Conservation (phyloP, 495 filamentous ascomycete genomes). For the Aspergillus mulundensis region DNA sequence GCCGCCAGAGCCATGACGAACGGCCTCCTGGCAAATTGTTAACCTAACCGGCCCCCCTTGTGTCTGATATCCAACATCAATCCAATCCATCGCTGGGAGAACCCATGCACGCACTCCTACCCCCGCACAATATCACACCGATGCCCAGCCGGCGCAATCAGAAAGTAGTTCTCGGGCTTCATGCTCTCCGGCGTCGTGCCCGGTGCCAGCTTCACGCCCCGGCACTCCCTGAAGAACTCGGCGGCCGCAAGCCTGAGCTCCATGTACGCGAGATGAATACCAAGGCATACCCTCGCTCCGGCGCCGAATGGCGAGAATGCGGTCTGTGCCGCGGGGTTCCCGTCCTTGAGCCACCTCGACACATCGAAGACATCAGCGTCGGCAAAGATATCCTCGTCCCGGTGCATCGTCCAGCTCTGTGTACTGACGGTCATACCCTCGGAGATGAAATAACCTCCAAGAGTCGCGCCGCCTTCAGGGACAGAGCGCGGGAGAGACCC, state of each 20-base stretch:
- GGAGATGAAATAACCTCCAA: slow-evolving; percentile 21
- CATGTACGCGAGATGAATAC: slow-evolving; percentile 20
- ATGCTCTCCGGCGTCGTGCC: slow-evolving; percentile 12
- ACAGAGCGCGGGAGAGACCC: slow-evolving; percentile 31
- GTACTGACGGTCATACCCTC: slow-evolving; percentile 18
- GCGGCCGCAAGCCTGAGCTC: slow-evolving; percentile 17
- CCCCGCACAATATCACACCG: slow-evolving; percentile 14
- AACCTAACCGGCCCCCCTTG: too few relatives aligned
- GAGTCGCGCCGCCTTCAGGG: slow-evolving; percentile 15
- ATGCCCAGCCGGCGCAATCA: slow-evolving; percentile 12
- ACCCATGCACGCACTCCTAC: too few relatives aligned
- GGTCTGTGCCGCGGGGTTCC: neutral
- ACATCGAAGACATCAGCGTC: slow-evolving; percentile 21
- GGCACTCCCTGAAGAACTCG: slow-evolving; percentile 16
- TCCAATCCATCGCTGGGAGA: too few relatives aligned
- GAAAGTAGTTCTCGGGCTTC: slow-evolving; percentile 16
- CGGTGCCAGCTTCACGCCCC: slow-evolving; percentile 8
- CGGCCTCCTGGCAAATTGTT: too few relatives aligned
- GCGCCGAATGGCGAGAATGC: slow-evolving; percentile 19
- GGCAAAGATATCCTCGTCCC: slow-evolving; percentile 19
- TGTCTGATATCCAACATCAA: too few relatives aligned
- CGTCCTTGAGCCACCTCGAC: slow-evolving; percentile 13
- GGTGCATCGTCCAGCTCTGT: slow-evolving; percentile 23
- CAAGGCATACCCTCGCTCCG: slow-evolving; percentile 17
- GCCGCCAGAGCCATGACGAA: too few relatives aligned